Conservation (phyloP, 441 rosid genomes). For the Kokia cookei region DNA sequence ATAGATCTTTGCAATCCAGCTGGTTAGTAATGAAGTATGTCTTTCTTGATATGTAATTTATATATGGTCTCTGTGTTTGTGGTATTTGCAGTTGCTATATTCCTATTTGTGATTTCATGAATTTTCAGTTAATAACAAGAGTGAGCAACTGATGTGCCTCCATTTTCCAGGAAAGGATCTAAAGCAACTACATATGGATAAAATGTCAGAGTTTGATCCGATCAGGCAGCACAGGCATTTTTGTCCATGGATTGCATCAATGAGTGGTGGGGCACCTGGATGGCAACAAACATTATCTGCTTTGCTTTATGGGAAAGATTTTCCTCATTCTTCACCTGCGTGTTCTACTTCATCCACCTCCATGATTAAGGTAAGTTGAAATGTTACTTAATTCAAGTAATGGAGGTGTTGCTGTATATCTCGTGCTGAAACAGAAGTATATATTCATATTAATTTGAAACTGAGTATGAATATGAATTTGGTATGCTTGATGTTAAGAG, state of each 20-base stretch:
- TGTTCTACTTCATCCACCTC: conserved; percentile 46
- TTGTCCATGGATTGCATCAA: conserved; percentile 90
- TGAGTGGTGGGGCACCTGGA: conserved; percentile 51
- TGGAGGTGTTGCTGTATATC: neutral
- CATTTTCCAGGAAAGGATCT: conserved; percentile 34
- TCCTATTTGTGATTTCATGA: conserved; percentile 1
- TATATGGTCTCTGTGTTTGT: conserved; percentile 2
- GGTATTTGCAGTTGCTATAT: neutral
- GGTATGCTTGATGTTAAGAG: neutral
- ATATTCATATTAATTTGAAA: neutral
- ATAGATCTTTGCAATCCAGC: conserved; percentile 2
- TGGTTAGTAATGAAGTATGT: neutral
- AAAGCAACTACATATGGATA: conserved; percentile 24
- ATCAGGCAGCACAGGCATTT: conserved; percentile 88
- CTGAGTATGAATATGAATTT: neutral
- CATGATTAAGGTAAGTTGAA: conserved; percentile 49
- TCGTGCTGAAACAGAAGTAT: neutral
- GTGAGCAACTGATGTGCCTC: neutral
- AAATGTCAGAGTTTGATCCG: conserved; percentile 74
- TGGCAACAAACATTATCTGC: conserved; percentile 84
- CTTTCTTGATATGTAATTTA: neutral
- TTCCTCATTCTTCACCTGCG: conserved; percentile 23
- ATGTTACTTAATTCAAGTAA: neutral
- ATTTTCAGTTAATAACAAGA: conserved; percentile 1
- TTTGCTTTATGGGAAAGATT: conserved; percentile 45